These are phyloP conservation scores for Leishmania major DNA, from an alignment of 208 protist genomes.

Conservation along the genomic window DNA sequence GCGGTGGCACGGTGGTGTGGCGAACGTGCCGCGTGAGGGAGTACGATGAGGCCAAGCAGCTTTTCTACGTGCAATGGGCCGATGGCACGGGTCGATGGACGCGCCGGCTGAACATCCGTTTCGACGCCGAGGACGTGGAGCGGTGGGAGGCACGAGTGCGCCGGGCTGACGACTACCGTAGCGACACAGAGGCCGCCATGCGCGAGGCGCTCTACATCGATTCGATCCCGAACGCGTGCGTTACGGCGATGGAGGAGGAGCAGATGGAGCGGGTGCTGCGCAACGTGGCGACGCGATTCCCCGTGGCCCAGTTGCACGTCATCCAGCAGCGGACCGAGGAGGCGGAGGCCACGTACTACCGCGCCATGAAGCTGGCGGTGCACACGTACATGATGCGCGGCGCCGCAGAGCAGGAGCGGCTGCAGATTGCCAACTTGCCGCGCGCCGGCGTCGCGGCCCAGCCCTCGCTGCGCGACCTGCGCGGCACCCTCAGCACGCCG, in stretches of 20 bases:
- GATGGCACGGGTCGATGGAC: conserved; percentile 85
- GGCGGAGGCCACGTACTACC: conserved; percentile 83
- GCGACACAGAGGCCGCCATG: conserved; percentile 71
- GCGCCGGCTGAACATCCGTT: conserved; percentile 89
- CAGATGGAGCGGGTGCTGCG: conserved; percentile 89
- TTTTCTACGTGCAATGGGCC: conserved; percentile 79
- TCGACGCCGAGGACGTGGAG: conserved; percentile 79
- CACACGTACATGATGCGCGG: conserved; percentile 75
- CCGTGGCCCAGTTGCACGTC: conserved; percentile 69
- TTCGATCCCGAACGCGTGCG: conserved; percentile 47
- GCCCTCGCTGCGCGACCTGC: conserved; percentile 59
- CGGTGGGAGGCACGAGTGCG: conserved; percentile 78
- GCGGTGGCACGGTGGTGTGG: conserved; percentile 55
- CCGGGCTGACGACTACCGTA: conserved; percentile 70
- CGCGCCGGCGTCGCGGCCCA: conserved; percentile 26
- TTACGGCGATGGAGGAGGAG: conserved; percentile 77
- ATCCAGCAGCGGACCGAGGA: conserved; percentile 77
- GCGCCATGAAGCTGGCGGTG: conserved; percentile 75
- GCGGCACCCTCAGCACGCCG: conserved; percentile 82
- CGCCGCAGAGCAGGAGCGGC: conserved; percentile 62
- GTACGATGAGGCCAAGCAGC: conserved; percentile 67
- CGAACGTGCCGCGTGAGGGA: conserved; percentile 62
- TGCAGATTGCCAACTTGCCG: conserved; percentile 35
- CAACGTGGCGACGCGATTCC: conserved; percentile 76
- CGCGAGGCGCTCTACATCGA: conserved; percentile 82